A percentile compares a stretch with the other conserved stretches of the same genome.
These are phyloP conservation scores for Solanum dulcamara DNA, from an alignment of 257 asterid species.

Conservation along the genomic window DNA sequence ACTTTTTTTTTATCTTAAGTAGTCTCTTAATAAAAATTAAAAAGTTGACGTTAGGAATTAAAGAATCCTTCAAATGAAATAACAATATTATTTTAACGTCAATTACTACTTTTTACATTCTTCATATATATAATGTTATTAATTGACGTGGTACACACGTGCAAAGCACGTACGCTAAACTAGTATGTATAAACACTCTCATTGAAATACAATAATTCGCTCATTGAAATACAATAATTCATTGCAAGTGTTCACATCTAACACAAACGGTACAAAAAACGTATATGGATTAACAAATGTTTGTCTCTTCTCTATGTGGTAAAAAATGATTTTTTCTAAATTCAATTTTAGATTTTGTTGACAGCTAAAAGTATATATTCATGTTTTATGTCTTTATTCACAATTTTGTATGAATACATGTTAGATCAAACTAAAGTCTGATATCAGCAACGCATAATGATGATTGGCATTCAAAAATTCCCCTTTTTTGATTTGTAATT, in stretches of 20 bases:
- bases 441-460: background rate
- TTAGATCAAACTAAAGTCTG: background rate
- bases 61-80: too few species aligned
- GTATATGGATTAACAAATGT: background rate
- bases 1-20: too few species aligned
- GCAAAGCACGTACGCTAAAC: too few species aligned
- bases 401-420: background rate
- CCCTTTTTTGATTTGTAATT: too few species aligned
- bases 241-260: background rate
- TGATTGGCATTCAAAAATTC: background rate
- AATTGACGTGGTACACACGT: too few species aligned
- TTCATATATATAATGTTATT: too few species aligned
- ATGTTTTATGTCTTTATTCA: background rate
- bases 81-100: too few species aligned
- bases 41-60: too few species aligned
- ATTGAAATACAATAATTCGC: background rate
- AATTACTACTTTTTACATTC: too few species aligned
- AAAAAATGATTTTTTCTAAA: background rate
- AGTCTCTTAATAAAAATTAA: too few species aligned
- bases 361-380: background rate
- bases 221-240: background rate
- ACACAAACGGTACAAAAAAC: background rate
- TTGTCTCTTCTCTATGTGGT: background rate
- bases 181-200: background rate
- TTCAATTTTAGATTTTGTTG: background rate